A percentile compares a stretch with the other conserved stretches of the same genome.
phyloP scores from a whole-genome alignment of 345 rosid genomes.

The Laguncularia racemosa region DNA sequence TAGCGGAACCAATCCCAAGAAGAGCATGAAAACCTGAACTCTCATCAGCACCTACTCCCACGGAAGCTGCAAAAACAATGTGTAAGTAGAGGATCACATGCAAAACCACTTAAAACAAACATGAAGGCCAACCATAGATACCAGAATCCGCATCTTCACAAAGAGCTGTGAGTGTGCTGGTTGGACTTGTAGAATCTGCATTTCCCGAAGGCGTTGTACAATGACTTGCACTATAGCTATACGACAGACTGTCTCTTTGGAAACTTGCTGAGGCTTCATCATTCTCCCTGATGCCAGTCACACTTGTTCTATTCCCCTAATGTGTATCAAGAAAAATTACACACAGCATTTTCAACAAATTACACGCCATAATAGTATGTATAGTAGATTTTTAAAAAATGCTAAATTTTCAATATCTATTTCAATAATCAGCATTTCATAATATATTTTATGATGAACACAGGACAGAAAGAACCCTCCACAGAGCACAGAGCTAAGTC shows the following conservation, averaged over 20 bases:
- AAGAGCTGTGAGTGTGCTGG: constrained; percentile 57
- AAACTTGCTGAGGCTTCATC: constrained; percentile 25
- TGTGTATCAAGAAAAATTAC: no score
- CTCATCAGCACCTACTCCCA: constrained; percentile 65
- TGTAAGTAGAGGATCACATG: constrained; percentile 6
- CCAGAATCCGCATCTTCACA: constrained; percentile 94
- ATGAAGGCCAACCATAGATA: constrained; percentile 16
- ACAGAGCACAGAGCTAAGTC: no score
- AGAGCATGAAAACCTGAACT: constrained; percentile 29
- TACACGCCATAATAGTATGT: no score
- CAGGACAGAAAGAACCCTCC: no score
- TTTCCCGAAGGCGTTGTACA: constrained; percentile 41
- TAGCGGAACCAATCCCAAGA: constrained; percentile 20
- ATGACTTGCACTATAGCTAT: constrained; percentile 29
- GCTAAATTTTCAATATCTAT: no score
- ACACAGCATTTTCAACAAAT: no score
- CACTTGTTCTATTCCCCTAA: constrained; percentile 57
- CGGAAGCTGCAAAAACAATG: constrained; percentile 23
- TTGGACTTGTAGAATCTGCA: constrained; percentile 76
- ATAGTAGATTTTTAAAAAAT: no score
- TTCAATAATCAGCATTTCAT: no score
- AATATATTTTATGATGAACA: no score
- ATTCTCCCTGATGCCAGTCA: constrained; percentile 39
- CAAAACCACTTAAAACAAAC: constrained; percentile 3
- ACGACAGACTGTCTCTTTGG: constrained; percentile 28